Percentiles rank a stretch among this genome's conserved stretches.
Conservation (phyloP, 371 early-diverging fungal species). For the Lichtheimia ornata region DNA sequence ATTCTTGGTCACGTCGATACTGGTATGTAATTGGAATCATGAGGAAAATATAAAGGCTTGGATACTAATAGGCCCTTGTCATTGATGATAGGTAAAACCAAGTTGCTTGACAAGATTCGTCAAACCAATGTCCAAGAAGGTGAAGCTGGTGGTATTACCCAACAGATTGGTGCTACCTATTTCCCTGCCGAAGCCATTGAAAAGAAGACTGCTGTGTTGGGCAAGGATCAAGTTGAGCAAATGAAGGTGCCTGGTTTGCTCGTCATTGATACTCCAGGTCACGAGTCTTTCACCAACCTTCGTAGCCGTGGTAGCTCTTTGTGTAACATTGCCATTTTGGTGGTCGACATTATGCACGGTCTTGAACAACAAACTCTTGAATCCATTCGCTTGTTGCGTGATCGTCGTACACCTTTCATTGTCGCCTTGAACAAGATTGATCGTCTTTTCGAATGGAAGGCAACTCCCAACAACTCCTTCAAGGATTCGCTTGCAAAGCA, state of each 20-base stretch:
- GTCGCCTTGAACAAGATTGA: constrained; percentile 99
- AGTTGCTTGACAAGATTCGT: constrained; percentile 99
- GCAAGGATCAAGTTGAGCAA: constrained; percentile 38
- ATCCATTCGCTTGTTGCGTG: constrained; percentile 92
- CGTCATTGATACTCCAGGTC: constrained; percentile 99
- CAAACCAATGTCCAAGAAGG: constrained; percentile 99
- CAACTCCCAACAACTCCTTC: constrained; percentile 84
- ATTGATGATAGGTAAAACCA: constrained; percentile 77
- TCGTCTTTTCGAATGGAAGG: constrained; percentile 97
- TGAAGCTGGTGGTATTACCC: constrained; percentile 99
- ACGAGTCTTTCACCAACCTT: constrained; percentile 99
- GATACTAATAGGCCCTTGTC: constrained; percentile 12
- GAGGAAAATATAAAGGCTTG: no score
- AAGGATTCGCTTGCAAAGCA: constrained; percentile 83
- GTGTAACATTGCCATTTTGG: constrained; percentile 99
- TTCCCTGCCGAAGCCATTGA: constrained; percentile 97
- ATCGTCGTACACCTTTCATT: constrained; percentile 98
- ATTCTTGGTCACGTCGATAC: constrained; percentile 99
- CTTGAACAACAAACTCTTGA: constrained; percentile 99
- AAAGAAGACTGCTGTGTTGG: constrained; percentile 86
- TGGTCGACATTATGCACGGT: constrained; percentile 99
- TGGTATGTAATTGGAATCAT: constrained; percentile 72
- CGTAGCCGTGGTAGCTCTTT: constrained; percentile 98
- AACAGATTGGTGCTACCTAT: constrained; percentile 99
- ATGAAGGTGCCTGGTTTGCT: constrained; percentile 97